These are phyloP conservation scores for Fraxinus sp. DNA, from an alignment of 305 asterid genomes.

Conservation along the genomic window DNA sequence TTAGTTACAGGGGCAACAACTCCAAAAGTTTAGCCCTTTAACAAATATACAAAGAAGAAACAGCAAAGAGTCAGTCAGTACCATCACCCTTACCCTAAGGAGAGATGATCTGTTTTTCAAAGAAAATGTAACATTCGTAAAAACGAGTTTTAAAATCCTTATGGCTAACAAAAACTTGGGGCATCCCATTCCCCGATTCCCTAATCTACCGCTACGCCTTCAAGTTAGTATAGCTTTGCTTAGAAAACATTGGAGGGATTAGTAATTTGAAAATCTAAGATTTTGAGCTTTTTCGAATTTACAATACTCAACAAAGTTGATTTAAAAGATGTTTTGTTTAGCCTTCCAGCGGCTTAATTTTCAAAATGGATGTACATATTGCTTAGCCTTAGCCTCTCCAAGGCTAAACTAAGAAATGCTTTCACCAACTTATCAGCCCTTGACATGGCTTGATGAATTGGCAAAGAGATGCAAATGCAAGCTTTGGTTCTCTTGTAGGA, in stretches of 20 bases:
- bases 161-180: slow-evolving; percentile 42
- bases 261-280: slow-evolving; percentile 30
- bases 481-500: slow-evolving; percentile 56
- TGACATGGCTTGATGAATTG: slow-evolving; percentile 29
- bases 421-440: slow-evolving; percentile 33
- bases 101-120: slow-evolving; percentile 35
- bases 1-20: slow-evolving; percentile 40
- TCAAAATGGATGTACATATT: slow-evolving; percentile 28
- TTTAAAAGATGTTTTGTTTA: slow-evolving; percentile 29
- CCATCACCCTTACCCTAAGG: slow-evolving; percentile 51
- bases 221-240: slow-evolving; percentile 8
- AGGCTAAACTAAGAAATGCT: slow-evolving; percentile 38
- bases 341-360: slow-evolving; percentile 41
- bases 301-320: slow-evolving; percentile 34
- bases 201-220: slow-evolving; percentile 29
- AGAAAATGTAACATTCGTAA: slow-evolving; percentile 37
- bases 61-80: background rate
- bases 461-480: slow-evolving; percentile 60
- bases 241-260: slow-evolving; percentile 30
- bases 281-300: slow-evolving; percentile 22
- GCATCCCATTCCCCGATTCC: slow-evolving; percentile 49
- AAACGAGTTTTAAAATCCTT: slow-evolving; percentile 53
- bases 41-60: slow-evolving; percentile 24
- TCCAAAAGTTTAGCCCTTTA: slow-evolving; percentile 47
- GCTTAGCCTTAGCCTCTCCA: slow-evolving; percentile 54